These are phyloP conservation scores for Fusarium duplospermum DNA, from an alignment of 2,329 filamentous ascomycete genomes.

Conservation along the genomic window DNA sequence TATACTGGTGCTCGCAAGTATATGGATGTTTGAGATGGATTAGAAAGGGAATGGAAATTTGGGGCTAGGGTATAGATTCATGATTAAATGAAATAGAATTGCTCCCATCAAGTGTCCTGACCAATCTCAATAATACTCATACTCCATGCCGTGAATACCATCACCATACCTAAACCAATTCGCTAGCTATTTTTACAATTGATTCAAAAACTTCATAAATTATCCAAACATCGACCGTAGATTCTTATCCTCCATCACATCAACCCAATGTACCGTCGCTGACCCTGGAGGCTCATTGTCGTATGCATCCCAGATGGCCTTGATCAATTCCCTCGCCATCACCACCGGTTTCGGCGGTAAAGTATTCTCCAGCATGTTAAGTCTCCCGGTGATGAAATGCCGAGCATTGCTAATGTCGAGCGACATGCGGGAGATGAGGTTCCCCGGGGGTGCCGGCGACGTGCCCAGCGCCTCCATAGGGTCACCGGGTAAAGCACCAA, in stretches of 20 bases:
- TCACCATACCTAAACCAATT: not conserved
- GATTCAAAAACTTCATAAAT: not conserved
- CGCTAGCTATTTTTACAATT: not conserved
- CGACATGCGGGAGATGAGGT: slow-evolving; percentile 41
- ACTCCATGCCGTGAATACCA: not conserved
- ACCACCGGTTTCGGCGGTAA: slow-evolving; percentile 56
- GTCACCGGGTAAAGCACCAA: not conserved
- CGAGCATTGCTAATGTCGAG: slow-evolving; percentile 54
- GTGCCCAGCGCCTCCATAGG: slow-evolving; percentile 21
- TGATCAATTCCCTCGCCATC: slow-evolving; percentile 56
- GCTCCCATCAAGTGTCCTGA: not conserved
- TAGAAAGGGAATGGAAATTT: not conserved
- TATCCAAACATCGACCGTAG: slow-evolving; percentile 50
- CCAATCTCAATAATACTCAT: not conserved
- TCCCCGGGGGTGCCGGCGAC: slow-evolving; percentile 8
- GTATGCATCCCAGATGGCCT: slow-evolving; percentile 56
- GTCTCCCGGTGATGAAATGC: slow-evolving; percentile 52
- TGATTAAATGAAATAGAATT: slow-evolving; percentile 27
- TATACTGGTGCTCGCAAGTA: slow-evolving; percentile 59
- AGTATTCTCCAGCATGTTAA: slow-evolving; percentile 53
- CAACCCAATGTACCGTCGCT: slow-evolving; percentile 55
- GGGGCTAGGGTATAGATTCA: slow-evolving; percentile 20
- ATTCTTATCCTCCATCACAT: slow-evolving; percentile 54
- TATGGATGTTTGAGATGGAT: slow-evolving; percentile 39
- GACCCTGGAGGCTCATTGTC: slow-evolving; percentile 50